Evolutionary conservation across 352 stramenopile species (phyloP), one percentile per base, ranked within the genome.

Genomic region (Globisporangium barbulae): DNA sequence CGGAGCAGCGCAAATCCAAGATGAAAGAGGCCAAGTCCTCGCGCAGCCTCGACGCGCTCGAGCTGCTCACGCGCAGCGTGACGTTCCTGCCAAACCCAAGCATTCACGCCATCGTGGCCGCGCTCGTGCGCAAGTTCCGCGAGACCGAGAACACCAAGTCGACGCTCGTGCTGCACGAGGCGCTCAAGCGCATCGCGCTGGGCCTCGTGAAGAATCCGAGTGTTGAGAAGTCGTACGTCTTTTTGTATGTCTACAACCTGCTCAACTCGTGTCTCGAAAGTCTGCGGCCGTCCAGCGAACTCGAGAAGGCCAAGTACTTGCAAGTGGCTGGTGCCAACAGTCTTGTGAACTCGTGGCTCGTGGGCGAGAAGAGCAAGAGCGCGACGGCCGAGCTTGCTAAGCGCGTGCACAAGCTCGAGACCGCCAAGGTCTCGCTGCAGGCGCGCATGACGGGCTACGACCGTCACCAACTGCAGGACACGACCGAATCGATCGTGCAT

Each of bases 21-120:
- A 96, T 93, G 71, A 94, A 94, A 69, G 89, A 97, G 54, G 85
- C 89, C 31, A 88, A 85, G 54, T 79, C 78, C 3, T 86, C 72
- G 60, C 85, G 84, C 13, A 86, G 82, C 48, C 75, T 81, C 39
- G 87, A 96, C 55, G 88, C 85, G 2, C 57, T 97, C 0, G 89
- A 97, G 64, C 59, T 97, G 53, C 64, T 96, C 19, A 77, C 81
- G 33, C 82, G 83, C 37, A 92, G 76, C 21, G 79, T 97, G 28
- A 84, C 79, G n/a, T 96, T 97, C 67, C 63, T 97, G 48, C 89
- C 89, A 5, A 94, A 94, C 63, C 71, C 85, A 17, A 82, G 77
- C 12, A 88, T 96, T 47, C 89, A 97, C 63, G 69, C 74, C 39
- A 67, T 97, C 17, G 66, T 97, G 12, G 75, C 78, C 35, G 76